These are phyloP conservation scores for Parietaria judaica DNA, from an alignment of 306 rosid species.

Conservation along the genomic window DNA sequence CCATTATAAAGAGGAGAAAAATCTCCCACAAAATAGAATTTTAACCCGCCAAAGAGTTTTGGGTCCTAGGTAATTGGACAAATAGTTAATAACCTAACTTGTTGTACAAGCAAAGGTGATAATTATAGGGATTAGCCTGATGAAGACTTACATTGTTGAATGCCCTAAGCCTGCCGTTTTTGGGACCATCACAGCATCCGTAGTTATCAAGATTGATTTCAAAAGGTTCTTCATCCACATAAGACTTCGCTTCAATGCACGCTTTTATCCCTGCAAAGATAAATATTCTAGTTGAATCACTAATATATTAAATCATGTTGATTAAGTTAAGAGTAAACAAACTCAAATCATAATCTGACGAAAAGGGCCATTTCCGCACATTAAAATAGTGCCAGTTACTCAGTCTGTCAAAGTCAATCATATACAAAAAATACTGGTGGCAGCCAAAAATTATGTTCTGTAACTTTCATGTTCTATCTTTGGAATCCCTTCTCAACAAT, in stretches of 20 bases:
- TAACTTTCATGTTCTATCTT: too few relatives aligned
- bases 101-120: not conserved
- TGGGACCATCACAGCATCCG: constrained; percentile 75
- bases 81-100: too few relatives aligned
- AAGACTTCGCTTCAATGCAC: constrained; percentile 44
- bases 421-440: too few relatives aligned
- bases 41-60: constrained; percentile 58
- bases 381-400: too few relatives aligned
- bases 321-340: not conserved
- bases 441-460: too few relatives aligned
- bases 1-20: constrained; percentile 30
- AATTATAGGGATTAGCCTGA: constrained; percentile 8
- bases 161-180: constrained; percentile 66
- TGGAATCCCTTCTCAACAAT: too few relatives aligned
- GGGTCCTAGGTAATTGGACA: constrained; percentile 37
- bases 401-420: too few relatives aligned
- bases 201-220: constrained; percentile 76
- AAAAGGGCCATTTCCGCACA: too few relatives aligned
- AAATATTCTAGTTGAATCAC: too few relatives aligned
- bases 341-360: not conserved
- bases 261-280: constrained; percentile 59
- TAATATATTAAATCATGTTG: not conserved
- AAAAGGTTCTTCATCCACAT: constrained; percentile 62
- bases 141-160: constrained; percentile 40
- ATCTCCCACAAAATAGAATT: constrained; percentile 63